Base-by-base conservation (phyloP, 2,329 filamentous ascomycete genomes). In the Aspergillus neotritici region DNA sequence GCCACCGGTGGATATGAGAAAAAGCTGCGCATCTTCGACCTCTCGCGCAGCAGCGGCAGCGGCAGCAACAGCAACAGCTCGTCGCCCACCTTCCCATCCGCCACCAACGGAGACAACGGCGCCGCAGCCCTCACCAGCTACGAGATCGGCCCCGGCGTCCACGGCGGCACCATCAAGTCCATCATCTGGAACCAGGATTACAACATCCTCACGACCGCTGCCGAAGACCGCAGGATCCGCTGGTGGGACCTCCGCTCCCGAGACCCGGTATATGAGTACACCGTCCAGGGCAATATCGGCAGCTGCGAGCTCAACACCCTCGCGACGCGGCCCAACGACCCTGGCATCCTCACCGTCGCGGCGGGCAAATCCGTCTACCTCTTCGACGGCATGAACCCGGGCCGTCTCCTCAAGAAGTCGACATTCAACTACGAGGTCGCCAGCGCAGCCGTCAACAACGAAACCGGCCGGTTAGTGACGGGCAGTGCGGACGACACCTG, bases 1-100 rank as follows among this genome's bases (percentile, higher is more conserved):
- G 93, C 91, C 5, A 97, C 93, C 0, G 93, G 91, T 29, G 93
- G 93, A 17, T 87, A 87, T 72, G 93, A 98, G 71, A 97, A 96
- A 77, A 96, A 93, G 68, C 78, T 98, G 40, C 87, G 91, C 41
- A 84, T 98, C 50, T 98, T 93, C 61, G 91, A 97, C 58, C 74
- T 98, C 12, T 80, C 80, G 12, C 80, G 82, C 47, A 73, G 78
- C 37, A 57, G 61, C 16, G 51, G 57, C 5, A 63, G 61, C 16
- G 51, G 57, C 5, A 63, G 56, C 43, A 62, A 52, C 34, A 68
- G 62, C 51, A 65, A 58, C 37, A 55, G 56, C 29, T 69, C 66
- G 7, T 64, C 66, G 8, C 63, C 71, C 46, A 56, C 69, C 31
- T 54, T 65, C 54, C 48, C 64, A 8, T 68, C 66, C 30, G 58